Conservation (phyloP, 2,329 filamentous ascomycete species). For the Ceratocystis alfenasii region DNA sequence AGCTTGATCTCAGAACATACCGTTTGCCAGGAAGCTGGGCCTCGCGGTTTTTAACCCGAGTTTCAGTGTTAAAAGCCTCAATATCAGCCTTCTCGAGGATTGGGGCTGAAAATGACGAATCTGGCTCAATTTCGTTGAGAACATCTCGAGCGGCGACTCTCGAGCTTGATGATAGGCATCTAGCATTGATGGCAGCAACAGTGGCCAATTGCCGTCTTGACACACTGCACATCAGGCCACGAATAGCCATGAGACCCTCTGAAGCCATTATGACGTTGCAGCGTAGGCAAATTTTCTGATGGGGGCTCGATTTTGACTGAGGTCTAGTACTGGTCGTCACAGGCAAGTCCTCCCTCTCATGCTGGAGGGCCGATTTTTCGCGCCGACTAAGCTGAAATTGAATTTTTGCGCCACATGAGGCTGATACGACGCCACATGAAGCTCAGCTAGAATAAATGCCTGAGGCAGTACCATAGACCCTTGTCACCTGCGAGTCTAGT, state of each 20-base stretch:
- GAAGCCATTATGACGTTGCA: conserved; percentile 24
- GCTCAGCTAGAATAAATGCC: no score
- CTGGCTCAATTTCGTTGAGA: conserved; percentile 21
- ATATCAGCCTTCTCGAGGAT: conserved; percentile 31
- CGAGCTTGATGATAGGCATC: conserved; percentile 18
- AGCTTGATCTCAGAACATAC: conserved; percentile 28
- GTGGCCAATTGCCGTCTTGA: conserved; percentile 17
- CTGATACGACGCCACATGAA: neutral
- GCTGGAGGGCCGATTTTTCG: conserved; percentile 18
- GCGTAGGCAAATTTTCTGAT: neutral
- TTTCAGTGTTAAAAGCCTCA: conserved; percentile 34
- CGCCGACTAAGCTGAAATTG: conserved; percentile 10
- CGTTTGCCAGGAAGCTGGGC: conserved; percentile 37
- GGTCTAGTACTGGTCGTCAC: neutral
- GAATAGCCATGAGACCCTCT: conserved; percentile 24
- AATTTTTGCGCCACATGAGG: conserved; percentile 16
- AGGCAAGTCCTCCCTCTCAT: neutral
- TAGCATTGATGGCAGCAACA: conserved; percentile 24
- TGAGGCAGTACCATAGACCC: neutral
- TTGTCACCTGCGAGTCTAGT: neutral
- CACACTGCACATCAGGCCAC: conserved; percentile 21
- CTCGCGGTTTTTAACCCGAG: conserved; percentile 30
- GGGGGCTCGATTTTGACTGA: neutral
- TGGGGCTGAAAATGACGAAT: conserved; percentile 30
- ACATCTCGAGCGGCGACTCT: conserved; percentile 14